These are phyloP conservation scores for Paxillus rubicundulus DNA, from an alignment of 768 basidiomycete species.

Conservation along the genomic window DNA sequence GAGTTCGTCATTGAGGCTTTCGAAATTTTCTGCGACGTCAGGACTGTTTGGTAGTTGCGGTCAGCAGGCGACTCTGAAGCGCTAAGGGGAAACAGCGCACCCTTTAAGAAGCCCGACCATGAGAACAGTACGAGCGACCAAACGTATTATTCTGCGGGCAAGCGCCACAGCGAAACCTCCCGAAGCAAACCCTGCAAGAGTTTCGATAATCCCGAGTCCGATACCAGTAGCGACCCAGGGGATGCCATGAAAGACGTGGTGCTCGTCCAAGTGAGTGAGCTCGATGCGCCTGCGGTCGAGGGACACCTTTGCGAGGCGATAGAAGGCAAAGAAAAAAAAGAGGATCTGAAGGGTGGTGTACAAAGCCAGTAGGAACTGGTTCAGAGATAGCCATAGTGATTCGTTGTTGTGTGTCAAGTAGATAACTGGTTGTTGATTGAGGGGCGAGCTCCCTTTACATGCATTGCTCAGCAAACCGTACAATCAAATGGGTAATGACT, in stretches of 20 bases:
- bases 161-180: constrained; percentile 52
- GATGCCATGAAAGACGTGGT: constrained; percentile 53
- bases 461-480: not conserved
- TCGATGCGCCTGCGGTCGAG: constrained; percentile 54
- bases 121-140: constrained; percentile 51
- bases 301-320: constrained; percentile 51
- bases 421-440: constrained; percentile 29
- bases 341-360: constrained; percentile 56
- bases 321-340: constrained; percentile 57
- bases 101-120: constrained; percentile 67
- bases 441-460: constrained; percentile 11
- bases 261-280: constrained; percentile 41
- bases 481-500: constrained; percentile 18
- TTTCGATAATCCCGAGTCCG: constrained; percentile 64
- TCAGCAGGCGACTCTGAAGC: not conserved
- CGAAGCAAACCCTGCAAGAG: constrained; percentile 57
- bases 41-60: constrained; percentile 35
- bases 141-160: constrained; percentile 55
- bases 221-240: constrained; percentile 64
- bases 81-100: constrained; percentile 38
- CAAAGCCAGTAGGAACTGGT: constrained; percentile 56
- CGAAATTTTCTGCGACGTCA: constrained; percentile 54
- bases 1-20: constrained; percentile 41
- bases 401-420: constrained; percentile 40
- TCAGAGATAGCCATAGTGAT: constrained; percentile 55